Conservation (phyloP, 805 yeast species). For the Jamesozyma rosinii region DNA sequence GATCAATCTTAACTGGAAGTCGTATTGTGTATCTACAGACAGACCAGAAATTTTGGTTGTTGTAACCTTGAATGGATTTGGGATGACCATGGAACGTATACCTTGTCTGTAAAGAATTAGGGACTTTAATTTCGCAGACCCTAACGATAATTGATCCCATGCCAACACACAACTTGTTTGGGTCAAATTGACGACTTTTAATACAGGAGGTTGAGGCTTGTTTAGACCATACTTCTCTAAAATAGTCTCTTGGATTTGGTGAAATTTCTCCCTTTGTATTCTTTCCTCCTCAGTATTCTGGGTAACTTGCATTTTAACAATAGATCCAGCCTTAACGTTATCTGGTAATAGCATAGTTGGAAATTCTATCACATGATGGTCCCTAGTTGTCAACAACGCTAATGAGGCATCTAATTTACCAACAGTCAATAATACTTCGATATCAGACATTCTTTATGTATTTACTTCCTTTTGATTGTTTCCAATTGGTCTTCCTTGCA, state of each 20-base stretch:
- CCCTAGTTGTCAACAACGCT: slow-evolving; percentile 80
- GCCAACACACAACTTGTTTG: slow-evolving; percentile 92
- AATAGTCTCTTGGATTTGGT: slow-evolving; percentile 62
- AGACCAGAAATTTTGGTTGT: slow-evolving; percentile 86
- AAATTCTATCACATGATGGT: slow-evolving; percentile 90
- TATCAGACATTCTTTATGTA: slow-evolving; percentile 35
- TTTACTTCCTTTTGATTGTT: no score
- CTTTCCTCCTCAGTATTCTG: slow-evolving; percentile 61
- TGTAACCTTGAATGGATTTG: slow-evolving; percentile 67
- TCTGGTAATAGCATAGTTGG: slow-evolving; percentile 91
- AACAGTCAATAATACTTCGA: slow-evolving; percentile 85
- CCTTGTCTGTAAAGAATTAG: slow-evolving; percentile 59
- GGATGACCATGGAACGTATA: slow-evolving; percentile 67
- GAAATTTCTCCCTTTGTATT: slow-evolving; percentile 50
- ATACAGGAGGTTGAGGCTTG: slow-evolving; percentile 61
- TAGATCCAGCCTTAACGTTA: slow-evolving; percentile 85
- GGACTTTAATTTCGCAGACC: slow-evolving; percentile 70
- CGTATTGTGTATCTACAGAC: slow-evolving; percentile 74
- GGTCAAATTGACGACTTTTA: slow-evolving; percentile 68
- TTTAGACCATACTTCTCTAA: slow-evolving; percentile 60
- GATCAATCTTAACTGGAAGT: slow-evolving; percentile 68
- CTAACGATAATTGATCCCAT: slow-evolving; percentile 83
- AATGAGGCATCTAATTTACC: slow-evolving; percentile 93
- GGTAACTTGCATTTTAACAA: slow-evolving; percentile 76
- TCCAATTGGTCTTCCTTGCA: no score